Evolutionary conservation across 148 eudicot species (phyloP).

Genomic region (Pouteria glomerata): DNA sequence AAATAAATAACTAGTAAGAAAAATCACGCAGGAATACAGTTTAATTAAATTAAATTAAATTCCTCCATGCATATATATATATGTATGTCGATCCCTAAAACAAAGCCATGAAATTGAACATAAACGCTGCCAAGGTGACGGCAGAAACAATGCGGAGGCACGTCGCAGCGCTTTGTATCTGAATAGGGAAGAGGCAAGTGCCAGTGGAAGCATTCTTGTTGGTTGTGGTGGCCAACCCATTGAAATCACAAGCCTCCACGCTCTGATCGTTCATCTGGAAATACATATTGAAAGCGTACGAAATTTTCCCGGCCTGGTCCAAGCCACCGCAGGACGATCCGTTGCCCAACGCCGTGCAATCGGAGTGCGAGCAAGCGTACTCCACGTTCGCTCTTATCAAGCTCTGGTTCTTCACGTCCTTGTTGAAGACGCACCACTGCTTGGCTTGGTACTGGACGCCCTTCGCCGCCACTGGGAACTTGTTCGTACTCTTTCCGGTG

Average conservation of each 20-base stretch:
- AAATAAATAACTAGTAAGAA: too few relatives aligned
- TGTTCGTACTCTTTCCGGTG: constrained; percentile 21
- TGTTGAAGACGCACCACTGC: constrained; percentile 68
- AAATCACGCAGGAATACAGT: too few relatives aligned
- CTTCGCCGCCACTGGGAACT: constrained; percentile 52
- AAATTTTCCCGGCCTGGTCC: constrained; percentile 55
- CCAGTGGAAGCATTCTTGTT: constrained; percentile 25
- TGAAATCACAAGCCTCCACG: constrained; percentile 50
- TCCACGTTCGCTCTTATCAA: constrained; percentile 29
- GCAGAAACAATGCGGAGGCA: constrained; percentile 3
- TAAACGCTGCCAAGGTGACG: too few relatives aligned
- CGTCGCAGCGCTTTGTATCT: constrained; percentile 30
- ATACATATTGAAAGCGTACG: constrained; percentile 83
- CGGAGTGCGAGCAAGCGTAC: constrained; percentile 66
- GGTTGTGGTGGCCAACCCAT: constrained; percentile 46
- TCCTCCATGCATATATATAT: too few relatives aligned
- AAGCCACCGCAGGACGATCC: constrained; percentile 66
- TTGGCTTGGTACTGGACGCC: constrained; percentile 58
- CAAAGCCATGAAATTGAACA: too few relatives aligned
- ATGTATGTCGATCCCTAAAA: too few relatives aligned
- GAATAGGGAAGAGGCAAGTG: constrained; percentile 48
- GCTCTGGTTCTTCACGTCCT: constrained; percentile 59
- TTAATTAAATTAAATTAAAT: too few relatives aligned
- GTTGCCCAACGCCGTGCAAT: constrained; percentile 70
- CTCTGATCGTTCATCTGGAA: constrained; percentile 73